Conservation (phyloP, 192 early-diverging fungal genomes). For the Podochytrium sp. region DNA sequence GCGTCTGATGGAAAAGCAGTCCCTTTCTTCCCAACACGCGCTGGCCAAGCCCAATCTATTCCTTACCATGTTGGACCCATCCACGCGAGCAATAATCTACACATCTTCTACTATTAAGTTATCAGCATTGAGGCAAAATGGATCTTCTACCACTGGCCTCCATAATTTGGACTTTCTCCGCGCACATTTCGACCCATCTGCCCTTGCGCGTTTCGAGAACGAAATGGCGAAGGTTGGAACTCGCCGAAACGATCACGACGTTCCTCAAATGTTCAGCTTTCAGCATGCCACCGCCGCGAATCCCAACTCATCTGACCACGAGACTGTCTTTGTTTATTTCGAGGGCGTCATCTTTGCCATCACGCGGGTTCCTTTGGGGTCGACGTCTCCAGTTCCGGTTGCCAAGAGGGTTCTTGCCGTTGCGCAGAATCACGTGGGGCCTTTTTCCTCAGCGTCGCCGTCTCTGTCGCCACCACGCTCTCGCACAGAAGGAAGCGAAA, state of each 20-base stretch:
- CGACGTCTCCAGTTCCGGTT: not conserved
- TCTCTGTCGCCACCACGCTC: not conserved
- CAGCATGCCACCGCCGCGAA: not conserved
- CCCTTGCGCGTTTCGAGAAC: not conserved
- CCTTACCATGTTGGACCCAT: constrained; percentile 2
- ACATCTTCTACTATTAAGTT: not conserved
- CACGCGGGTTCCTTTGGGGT: not conserved
- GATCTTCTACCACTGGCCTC: not conserved
- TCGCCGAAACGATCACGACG: not conserved
- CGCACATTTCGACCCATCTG: not conserved
- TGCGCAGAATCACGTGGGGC: not conserved
- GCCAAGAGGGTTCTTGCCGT: not conserved
- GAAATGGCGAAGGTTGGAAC: not conserved
- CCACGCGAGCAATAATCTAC: not conserved
- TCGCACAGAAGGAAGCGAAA: not conserved
- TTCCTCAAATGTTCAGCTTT: not conserved
- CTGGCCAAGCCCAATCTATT: constrained; percentile 14
- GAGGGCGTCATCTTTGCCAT: not conserved
- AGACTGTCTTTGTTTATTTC: not conserved
- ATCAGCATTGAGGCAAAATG: constrained; percentile 1
- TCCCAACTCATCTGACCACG: not conserved
- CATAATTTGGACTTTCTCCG: not conserved
- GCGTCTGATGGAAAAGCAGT: not conserved
- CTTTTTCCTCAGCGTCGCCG: not conserved
- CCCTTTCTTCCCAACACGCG: not conserved